Evolutionary conservation across 495 filamentous ascomycete species (phyloP), one percentile per base, ranked within the genome.

Genomic region (Talaromyces thailandensis): DNA sequence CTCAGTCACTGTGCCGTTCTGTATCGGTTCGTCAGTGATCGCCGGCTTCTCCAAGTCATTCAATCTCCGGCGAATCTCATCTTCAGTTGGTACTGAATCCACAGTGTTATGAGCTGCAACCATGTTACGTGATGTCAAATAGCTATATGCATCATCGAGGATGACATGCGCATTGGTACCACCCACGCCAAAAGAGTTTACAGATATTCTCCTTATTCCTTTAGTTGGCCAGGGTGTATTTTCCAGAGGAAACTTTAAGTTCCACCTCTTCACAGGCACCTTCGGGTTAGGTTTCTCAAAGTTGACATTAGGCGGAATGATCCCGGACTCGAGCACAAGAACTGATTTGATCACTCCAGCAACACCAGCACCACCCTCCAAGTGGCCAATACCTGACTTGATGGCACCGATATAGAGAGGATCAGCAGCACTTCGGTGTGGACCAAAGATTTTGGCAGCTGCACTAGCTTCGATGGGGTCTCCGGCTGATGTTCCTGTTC

Each of bases 301-400:
- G 35, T 76, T 70, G 16, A 72, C 69, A 28, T 74, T 68, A 9
- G 73, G 68, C n/a, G 74, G 71, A 24, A 76, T 67, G 4, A 67
- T 25, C 11, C 76, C 80, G 63, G 78, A 79, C 56, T 88, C 84
- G 29, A 88, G 71, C 69, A 83, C 81, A 60, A 86, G 64, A 6
- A 79, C 75, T 0, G 79, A 74, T 64, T 88, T 88, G 61, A 88
- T 84, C 6, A 88, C 64, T 7, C 78, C 82, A 6, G 81, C 78
- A 40, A 88, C 74, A 35, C 86, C 85, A 62, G 77, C 79, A 25
- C 77, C 79, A 35, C 79, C 81, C 63, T 88, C 86, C 5, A 82
- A 66, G 66, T 88, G 85, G 6, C 86, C 74, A 12, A 76, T 60
- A 56, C 74, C 74, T 9, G 74, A 64, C 50, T 76, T 76, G 29